Evolutionary conservation across 1,284 basidiomycete genomes (phyloP), one percentile per base, ranked within the genome.

Genomic region (Ganoderma lingzhi): DNA sequence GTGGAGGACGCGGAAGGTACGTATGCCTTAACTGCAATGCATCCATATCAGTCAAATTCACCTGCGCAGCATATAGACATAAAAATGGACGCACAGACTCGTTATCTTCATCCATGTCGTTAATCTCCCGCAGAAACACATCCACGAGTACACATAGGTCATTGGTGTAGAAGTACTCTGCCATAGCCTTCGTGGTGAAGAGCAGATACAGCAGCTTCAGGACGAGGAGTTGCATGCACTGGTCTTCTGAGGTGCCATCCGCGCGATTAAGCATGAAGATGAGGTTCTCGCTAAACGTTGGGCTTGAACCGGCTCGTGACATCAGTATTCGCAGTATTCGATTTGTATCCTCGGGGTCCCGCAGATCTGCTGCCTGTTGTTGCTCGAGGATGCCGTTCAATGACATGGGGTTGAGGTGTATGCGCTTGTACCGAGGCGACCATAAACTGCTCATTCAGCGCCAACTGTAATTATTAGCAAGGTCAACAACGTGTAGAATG

Each of bases 381-480:
- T 64, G n/a, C 37, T 74, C 65, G 68, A 69, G 48, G 66, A 64
- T 64, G 62, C 70, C 68, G 62, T 64, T 64, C 23, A 63, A 70
- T 68, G 61, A 62, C 23, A 63, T 73, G 66, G 2, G 67, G 56
- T 23, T 70, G 70, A n/a, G 74, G 69, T 10, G 74, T 70, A 59
- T 78, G 76, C 17, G 78, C 79, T 61, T 80, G 82, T 62, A 88
- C 73, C 19, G 83, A 84, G 2, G 89, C 91, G 10, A 99, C 96
- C 97, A 99, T 99, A 82, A 98, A 99, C 80, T 99, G 97, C 81
- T 99, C 97, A 78, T 99, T 99, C 51, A 99, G 85, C 0, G 97
- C 94, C 53, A 96, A 90, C 94, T 96, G 70, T 6, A 70, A 58
- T 59, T 12, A n/a, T 23, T 2, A 17, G 37, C 8, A 17, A 12